Base-by-base conservation (phyloP, 257 asterid genomes). In the Striga asiatica region DNA sequence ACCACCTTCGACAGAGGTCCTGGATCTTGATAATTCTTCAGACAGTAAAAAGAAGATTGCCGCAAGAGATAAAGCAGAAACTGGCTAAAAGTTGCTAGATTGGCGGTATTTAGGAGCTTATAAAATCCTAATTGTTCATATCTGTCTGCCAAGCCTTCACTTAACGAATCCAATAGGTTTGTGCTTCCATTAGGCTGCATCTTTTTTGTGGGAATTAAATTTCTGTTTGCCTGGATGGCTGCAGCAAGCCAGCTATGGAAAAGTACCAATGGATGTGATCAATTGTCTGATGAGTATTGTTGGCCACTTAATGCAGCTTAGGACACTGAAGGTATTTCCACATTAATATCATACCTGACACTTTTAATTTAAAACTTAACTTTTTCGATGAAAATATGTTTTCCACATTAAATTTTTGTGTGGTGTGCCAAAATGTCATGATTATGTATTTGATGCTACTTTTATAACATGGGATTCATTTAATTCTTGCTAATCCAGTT, bases 11-110 rank as follows among this genome's bases (percentile, higher is more conserved):
- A 60, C 75, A 12, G 98, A 92, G 67, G 82, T 78, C 66, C 93
- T 76, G 63, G 94, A 79, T 74, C 76, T 80, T 61, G 97, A 88
- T 62, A 84, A 71, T 84, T 66, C 97, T 46, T 74, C 98, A 82
- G 77, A 78, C 80, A 14, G 74, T 84, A 64, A 92, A 88, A 76
- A 83, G 88, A 76, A 88, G 99, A 78, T 76, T 92, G 65, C 79
- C 97, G n/a, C 77, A 79, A 41, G 99, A 85, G 66, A 68, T 92
- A 66, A 92, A 92, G 83, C 94, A 76, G 79, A 92, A 76, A 80
- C 82, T 92, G 61, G 93, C 95, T 59, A 88, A 79, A n/a, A 92
- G 97, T 92, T 74, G 95, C 99, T 62, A 78, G 99, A 79, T 62
- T 79, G 60, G 89, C 91, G 82, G 97, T 88, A 88, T 31, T 42